Conservation (phyloP, 1,284 basidiomycete species). For the Ceratobasidium theobromae region DNA sequence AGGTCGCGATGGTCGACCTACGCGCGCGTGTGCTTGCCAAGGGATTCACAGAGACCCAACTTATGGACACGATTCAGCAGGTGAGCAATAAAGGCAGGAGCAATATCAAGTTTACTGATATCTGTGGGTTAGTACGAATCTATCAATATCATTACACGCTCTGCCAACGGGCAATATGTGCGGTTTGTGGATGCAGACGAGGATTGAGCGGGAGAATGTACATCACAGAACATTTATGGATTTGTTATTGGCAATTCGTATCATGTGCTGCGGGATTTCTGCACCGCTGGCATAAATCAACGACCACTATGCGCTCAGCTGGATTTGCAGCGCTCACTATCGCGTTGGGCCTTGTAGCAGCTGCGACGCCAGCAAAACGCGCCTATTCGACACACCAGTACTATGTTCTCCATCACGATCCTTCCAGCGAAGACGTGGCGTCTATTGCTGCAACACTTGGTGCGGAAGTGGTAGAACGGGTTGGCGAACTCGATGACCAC, state of each 20-base stretch:
- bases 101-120: background rate
- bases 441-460: constrained; percentile 61
- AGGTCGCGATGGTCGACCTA: constrained; percentile 74
- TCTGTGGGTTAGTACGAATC: constrained; percentile 7
- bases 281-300: constrained; percentile 12
- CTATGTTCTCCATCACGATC: constrained; percentile 80
- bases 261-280: constrained; percentile 13
- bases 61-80: constrained; percentile 79
- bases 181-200: constrained; percentile 31
- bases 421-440: constrained; percentile 46
- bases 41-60: constrained; percentile 87
- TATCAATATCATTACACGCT: constrained; percentile 30
- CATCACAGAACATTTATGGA: constrained; percentile 5
- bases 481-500: constrained; percentile 79
- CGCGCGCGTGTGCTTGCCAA: constrained; percentile 78
- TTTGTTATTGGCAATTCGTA: constrained; percentile 31
- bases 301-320: constrained; percentile 25
- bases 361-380: constrained; percentile 34
- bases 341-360: constrained; percentile 2
- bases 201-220: constrained; percentile 16
- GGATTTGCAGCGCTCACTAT: constrained; percentile 16
- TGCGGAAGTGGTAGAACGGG: constrained; percentile 84
- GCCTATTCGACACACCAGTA: constrained; percentile 83
- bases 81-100: constrained; percentile 51
- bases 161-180: constrained; percentile 26